A percentile compares a stretch with the other conserved stretches of the same genome.
Conservation (phyloP, 805 yeast species). For the Ogataea ramenticola region DNA sequence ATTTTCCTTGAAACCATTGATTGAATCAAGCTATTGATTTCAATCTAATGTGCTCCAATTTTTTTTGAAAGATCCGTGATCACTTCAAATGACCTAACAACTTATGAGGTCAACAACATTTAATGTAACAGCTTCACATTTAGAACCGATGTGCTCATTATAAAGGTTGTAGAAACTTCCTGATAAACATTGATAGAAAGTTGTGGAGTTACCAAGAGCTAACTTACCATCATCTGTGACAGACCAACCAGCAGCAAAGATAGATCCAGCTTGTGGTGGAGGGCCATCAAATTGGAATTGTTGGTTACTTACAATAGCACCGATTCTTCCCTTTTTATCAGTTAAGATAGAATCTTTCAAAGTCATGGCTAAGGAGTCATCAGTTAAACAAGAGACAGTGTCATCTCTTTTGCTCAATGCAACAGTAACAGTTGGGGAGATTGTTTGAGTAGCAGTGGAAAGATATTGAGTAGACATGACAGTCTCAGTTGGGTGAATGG, state of each 20-base stretch:
- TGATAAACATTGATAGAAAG: slow-evolving; percentile 68
- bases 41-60: too few relatives aligned
- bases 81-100: too few relatives aligned
- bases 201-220: slow-evolving; percentile 54
- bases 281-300: slow-evolving; percentile 79
- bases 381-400: slow-evolving; percentile 31
- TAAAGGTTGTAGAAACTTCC: slow-evolving; percentile 77
- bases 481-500: slow-evolving; percentile 11
- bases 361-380: slow-evolving; percentile 47
- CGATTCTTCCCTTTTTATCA: slow-evolving; percentile 61
- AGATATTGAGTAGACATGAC: slow-evolving; percentile 2
- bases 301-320: slow-evolving; percentile 75
- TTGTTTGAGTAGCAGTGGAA: slow-evolving; percentile 15
- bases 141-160: slow-evolving; percentile 53
- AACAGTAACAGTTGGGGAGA: slow-evolving; percentile 22
- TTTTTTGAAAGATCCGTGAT: too few relatives aligned
- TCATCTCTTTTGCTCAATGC: slow-evolving; percentile 8
- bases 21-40: too few relatives aligned
- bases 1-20: too few relatives aligned
- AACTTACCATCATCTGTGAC: slow-evolving; percentile 48
- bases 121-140: slow-evolving; percentile 58
- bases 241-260: slow-evolving; percentile 60
- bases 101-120: slow-evolving; percentile 48
- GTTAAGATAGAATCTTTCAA: slow-evolving; percentile 44
- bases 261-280: slow-evolving; percentile 75